Conservation (phyloP, 116 monocot genomes). For the Posidonia oceanica region DNA sequence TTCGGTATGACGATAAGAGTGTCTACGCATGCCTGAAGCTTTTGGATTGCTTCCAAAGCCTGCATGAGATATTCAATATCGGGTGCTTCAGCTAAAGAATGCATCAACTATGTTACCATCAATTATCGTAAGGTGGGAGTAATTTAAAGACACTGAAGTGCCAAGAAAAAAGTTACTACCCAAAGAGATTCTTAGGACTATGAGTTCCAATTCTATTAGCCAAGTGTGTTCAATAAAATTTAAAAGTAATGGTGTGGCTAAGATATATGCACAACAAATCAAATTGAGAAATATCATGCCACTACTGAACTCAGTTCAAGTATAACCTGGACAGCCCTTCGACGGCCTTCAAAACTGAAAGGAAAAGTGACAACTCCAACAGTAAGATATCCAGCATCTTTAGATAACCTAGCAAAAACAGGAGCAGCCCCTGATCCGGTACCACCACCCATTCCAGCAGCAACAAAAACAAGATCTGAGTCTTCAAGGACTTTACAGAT, state of each 20-base stretch:
- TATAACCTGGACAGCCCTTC: constrained; percentile 75
- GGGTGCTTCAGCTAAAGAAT: too few relatives aligned
- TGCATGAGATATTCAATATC: constrained; percentile 7
- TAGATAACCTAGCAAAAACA: constrained; percentile 89
- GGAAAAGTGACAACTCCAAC: constrained; percentile 98
- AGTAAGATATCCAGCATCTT: constrained; percentile 87
- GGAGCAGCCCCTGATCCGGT: constrained; percentile 97
- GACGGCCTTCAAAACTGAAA: constrained; percentile 97
- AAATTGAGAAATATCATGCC: neutral
- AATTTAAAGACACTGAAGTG: too few relatives aligned
- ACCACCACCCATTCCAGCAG: constrained; percentile 95
- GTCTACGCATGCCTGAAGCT: constrained; percentile 75
- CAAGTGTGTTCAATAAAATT: neutral
- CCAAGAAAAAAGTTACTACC: too few relatives aligned
- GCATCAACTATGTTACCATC: too few relatives aligned
- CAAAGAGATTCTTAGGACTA: too few relatives aligned
- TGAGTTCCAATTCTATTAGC: too few relatives aligned
- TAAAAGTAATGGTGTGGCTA: too few relatives aligned
- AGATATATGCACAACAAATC: too few relatives aligned
- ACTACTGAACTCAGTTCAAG: neutral
- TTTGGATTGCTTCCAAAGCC: constrained; percentile 87
- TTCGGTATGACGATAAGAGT: constrained; percentile 97
- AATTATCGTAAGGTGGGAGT: too few relatives aligned
- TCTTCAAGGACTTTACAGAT: constrained; percentile 62
- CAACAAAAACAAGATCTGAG: constrained; percentile 90